These are phyloP conservation scores for Aspergillus heteromorphus DNA, from an alignment of 495 filamentous ascomycete genomes.

Conservation along the genomic window DNA sequence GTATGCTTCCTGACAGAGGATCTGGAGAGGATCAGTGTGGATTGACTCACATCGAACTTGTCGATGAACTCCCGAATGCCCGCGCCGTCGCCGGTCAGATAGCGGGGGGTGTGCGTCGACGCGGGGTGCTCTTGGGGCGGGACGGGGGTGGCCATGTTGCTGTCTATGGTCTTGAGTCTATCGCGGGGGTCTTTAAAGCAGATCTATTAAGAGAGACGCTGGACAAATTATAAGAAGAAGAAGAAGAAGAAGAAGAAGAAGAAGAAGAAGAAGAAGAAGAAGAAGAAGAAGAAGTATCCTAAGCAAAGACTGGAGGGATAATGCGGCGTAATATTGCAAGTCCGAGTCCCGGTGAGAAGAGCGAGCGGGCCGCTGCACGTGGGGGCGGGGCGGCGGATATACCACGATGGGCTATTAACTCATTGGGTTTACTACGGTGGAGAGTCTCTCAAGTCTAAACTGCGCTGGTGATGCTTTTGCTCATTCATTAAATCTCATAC, in stretches of 20 bases:
- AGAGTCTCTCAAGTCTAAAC: not conserved
- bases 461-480: not conserved
- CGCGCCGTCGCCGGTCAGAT: slow-evolving; percentile 72
- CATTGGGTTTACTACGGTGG: not conserved
- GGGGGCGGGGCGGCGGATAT: not conserved
- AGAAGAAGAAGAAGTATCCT: not conserved
- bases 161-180: not conserved
- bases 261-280: too few relatives aligned
- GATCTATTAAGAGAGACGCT: not conserved
- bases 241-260: not conserved
- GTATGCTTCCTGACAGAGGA: too few relatives aligned
- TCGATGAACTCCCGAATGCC: slow-evolving; percentile 78
- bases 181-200: not conserved
- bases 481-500: slow-evolving; percentile 15
- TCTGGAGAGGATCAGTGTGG: not conserved
- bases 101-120: slow-evolving; percentile 47
- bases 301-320: too few relatives aligned
- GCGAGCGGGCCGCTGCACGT: not conserved
- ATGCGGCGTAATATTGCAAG: not conserved
- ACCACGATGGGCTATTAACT: too few relatives aligned
- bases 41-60: slow-evolving; percentile 75
- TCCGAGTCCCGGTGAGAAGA: not conserved
- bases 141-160: not conserved
- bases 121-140: slow-evolving; percentile 16
- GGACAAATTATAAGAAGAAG: not conserved